A percentile compares a stretch with the other conserved stretches of the same genome.
Evolutionary conservation across 139 green algal species (phyloP).

Genomic region (Picochlorum costavermella): DNA sequence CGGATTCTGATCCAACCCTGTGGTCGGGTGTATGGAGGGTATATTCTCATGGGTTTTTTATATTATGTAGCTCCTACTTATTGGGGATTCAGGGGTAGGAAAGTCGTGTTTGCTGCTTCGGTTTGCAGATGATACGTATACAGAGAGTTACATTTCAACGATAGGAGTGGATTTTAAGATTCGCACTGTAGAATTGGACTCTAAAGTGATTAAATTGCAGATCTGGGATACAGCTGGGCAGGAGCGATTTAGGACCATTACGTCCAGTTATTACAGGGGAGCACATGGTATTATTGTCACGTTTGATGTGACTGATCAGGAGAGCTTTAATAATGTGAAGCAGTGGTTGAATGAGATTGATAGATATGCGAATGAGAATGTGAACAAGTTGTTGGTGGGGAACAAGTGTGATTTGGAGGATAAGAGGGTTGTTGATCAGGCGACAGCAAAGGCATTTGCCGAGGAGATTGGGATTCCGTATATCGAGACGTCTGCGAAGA

Average conservation of each 20-base stretch:
- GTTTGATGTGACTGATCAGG: slow-evolving; percentile 98
- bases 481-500: slow-evolving; percentile 97
- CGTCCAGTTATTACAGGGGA: slow-evolving; percentile 94
- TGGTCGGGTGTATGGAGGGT: too few relatives aligned
- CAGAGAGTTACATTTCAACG: slow-evolving; percentile 99
- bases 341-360: slow-evolving; percentile 99
- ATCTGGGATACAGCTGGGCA: slow-evolving; percentile 99
- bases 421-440: slow-evolving; percentile 95
- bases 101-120: slow-evolving; percentile 96
- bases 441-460: slow-evolving; percentile 95
- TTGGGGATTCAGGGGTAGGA: slow-evolving; percentile 90
- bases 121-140: slow-evolving; percentile 98
- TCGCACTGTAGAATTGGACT: slow-evolving; percentile 95
- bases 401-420: slow-evolving; percentile 96
- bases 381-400: slow-evolving; percentile 99
- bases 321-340: slow-evolving; percentile 99
- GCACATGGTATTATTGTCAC: slow-evolving; percentile 99
- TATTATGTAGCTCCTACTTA: slow-evolving; percentile 80
- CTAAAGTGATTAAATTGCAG: slow-evolving; percentile 99
- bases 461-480: slow-evolving; percentile 99
- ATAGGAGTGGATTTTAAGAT: slow-evolving; percentile 99
- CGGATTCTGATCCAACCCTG: too few relatives aligned
- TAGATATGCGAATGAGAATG: slow-evolving; percentile 97
- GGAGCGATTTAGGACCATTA: slow-evolving; percentile 98
- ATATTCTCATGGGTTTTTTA: not conserved